Evolutionary conservation across 116 monocot species (phyloP).

Genomic region (Iris pallida): DNA sequence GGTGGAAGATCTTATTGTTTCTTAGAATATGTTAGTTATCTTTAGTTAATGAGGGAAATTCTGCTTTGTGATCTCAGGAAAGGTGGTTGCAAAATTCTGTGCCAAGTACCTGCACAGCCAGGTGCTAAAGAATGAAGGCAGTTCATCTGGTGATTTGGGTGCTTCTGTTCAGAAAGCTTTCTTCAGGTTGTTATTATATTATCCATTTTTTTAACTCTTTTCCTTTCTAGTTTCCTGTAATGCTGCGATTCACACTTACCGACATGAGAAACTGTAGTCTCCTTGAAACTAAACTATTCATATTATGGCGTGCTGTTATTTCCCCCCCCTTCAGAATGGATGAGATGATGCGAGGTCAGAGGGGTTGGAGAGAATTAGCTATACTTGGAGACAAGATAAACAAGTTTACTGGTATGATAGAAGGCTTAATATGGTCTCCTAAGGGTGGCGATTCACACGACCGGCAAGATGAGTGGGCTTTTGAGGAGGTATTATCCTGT

Average conservation of each 20-base stretch:
- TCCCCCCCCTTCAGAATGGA: slow-evolving; percentile 56
- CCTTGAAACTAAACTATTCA: not conserved
- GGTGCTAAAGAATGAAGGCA: slow-evolving; percentile 70
- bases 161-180: slow-evolving; percentile 71
- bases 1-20: too few relatives aligned
- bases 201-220: slow-evolving; percentile 3
- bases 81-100: slow-evolving; percentile 93
- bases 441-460: slow-evolving; percentile 47
- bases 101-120: slow-evolving; percentile 79
- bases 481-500: slow-evolving; percentile 59
- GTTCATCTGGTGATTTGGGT: slow-evolving; percentile 68
- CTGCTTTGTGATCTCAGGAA: slow-evolving; percentile 40
- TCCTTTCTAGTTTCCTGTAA: not conserved
- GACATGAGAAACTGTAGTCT: not conserved
- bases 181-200: slow-evolving; percentile 40
- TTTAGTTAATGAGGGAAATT: too few relatives aligned
- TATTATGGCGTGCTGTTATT: not conserved
- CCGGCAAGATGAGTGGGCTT: slow-evolving; percentile 61
- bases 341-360: slow-evolving; percentile 96
- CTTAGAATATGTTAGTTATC: too few relatives aligned
- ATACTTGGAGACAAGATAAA: slow-evolving; percentile 82
- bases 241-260: not conserved
- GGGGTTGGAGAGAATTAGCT: slow-evolving; percentile 94
- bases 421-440: slow-evolving; percentile 96
- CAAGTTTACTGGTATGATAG: slow-evolving; percentile 90